phyloP scores from a whole-genome alignment of 208 protist species.

The Leishmania turanica region DNA sequence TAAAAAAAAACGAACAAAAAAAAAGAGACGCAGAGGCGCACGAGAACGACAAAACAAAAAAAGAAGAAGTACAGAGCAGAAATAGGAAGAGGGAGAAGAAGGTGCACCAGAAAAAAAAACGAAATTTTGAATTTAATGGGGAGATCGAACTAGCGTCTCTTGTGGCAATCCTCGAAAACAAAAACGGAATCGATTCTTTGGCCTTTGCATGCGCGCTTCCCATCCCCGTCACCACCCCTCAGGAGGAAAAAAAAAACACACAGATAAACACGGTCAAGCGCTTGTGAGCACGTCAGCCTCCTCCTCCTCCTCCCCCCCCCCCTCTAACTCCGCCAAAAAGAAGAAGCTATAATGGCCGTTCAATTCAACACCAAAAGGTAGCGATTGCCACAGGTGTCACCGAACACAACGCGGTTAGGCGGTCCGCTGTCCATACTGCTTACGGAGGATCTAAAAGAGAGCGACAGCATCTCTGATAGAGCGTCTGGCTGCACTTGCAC shows the following conservation, averaged over 20 bases:
- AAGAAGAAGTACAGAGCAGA: neutral
- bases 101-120: conserved; percentile 6
- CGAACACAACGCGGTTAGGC: conserved; percentile 10
- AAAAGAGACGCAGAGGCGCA: neutral
- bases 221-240: neutral
- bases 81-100: neutral
- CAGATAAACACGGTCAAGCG: neutral
- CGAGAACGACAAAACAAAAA: neutral
- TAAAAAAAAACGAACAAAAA: neutral
- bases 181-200: neutral
- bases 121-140: neutral
- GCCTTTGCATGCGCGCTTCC: neutral
- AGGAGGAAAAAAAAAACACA: neutral
- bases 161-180: neutral
- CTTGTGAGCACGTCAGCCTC: neutral
- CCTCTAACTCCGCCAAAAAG: neutral
- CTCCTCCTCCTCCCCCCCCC: too few species aligned
- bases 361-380: conserved; percentile 16
- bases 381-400: conserved; percentile 35
- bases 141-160: too few species aligned
- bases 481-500: neutral
- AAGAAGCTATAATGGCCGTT: neutral
- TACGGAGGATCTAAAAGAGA: conserved; percentile 11
- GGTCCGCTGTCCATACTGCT: conserved; percentile 11
- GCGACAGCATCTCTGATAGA: conserved; percentile 13